Conservation (phyloP, 2,329 filamentous ascomycete genomes). For the Chaetomium olivaceum region DNA sequence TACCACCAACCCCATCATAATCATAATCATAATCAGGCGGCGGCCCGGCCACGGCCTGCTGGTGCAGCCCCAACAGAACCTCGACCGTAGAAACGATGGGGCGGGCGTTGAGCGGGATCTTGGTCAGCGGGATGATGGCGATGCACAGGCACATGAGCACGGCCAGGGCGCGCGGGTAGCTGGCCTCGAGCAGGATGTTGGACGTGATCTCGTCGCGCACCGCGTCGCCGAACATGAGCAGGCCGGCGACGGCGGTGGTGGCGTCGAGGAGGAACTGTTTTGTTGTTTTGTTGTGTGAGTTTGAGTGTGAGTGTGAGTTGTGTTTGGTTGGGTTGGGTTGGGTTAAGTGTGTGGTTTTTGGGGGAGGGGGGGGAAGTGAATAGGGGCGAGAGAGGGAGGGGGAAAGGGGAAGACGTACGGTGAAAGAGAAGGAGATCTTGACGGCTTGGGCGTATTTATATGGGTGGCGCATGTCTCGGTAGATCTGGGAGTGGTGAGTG, state of each 20-base stretch:
- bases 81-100: conserved; percentile 87
- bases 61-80: conserved; percentile 73
- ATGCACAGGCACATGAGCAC: conserved; percentile 82
- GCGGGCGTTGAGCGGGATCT: conserved; percentile 86
- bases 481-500: conserved; percentile 46
- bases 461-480: conserved; percentile 69
- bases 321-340: not conserved
- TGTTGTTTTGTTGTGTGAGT: too few species aligned
- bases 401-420: conserved; percentile 55
- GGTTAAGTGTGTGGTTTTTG: not conserved
- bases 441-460: conserved; percentile 77
- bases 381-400: too few species aligned
- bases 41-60: conserved; percentile 28
- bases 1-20: too few species aligned
- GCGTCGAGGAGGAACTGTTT: conserved; percentile 75
- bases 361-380: not conserved
- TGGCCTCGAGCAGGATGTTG: conserved; percentile 75
- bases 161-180: conserved; percentile 74
- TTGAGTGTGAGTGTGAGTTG: too few species aligned
- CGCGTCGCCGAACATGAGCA: conserved; percentile 93
- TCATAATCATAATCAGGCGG: too few species aligned
- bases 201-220: conserved; percentile 87
- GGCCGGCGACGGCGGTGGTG: conserved; percentile 77
- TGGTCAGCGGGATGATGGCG: conserved; percentile 90
- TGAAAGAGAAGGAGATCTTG: conserved; percentile 80